These are phyloP conservation scores for Aspergillus piperis DNA, from an alignment of 2,329 filamentous ascomycete species.

Conservation along the genomic window DNA sequence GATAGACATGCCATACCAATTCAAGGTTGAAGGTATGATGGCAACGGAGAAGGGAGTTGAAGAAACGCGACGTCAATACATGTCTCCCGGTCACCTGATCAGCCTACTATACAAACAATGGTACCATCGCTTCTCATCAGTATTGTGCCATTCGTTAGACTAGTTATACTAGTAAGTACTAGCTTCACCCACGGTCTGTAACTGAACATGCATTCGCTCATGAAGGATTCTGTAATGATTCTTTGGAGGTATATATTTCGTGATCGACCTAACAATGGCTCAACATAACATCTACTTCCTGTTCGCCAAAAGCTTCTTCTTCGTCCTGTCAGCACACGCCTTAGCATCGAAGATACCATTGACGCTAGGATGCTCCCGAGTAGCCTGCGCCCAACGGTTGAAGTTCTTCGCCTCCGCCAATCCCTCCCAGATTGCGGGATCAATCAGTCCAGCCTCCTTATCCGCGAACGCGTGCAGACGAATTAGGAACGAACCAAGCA, in stretches of 20 bases:
- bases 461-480: conserved; percentile 59
- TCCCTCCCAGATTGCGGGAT: conserved; percentile 51
- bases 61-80: no score
- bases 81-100: no score
- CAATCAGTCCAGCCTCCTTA: conserved; percentile 50
- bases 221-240: no score
- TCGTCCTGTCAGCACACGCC: conserved; percentile 44
- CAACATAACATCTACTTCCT: not conserved
- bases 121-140: no score
- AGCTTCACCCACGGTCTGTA: no score
- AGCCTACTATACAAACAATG: no score
- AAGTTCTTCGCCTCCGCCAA: conserved; percentile 62
- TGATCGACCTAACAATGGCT: not conserved
- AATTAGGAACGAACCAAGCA: conserved; percentile 61
- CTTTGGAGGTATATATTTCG: not conserved
- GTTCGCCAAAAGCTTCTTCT: conserved; percentile 40
- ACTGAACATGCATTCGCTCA: no score
- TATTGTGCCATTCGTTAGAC: no score
- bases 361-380: conserved; percentile 66
- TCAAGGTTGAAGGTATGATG: no score
- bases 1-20: no score
- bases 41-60: no score
- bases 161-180: no score
- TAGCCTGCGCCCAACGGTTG: conserved; percentile 65
- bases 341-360: conserved; percentile 63